Percentiles rank a stretch among this genome's conserved stretches.
Evolutionary conservation across 2,329 filamentous ascomycete species (phyloP).

Genomic region (Alternaria infectoria): DNA sequence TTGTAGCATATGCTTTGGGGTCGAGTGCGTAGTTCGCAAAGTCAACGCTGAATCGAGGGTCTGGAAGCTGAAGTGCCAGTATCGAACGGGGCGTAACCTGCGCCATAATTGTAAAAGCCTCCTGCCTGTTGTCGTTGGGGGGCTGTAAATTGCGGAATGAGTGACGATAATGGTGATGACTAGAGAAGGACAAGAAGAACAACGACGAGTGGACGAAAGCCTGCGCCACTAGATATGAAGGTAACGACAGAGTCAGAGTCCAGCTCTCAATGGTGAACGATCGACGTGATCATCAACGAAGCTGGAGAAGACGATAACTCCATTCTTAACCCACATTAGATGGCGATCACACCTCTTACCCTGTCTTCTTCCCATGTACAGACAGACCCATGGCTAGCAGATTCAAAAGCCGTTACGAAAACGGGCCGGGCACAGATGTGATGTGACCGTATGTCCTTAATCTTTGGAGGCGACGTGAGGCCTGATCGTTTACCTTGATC

Average conservation of each 20-base stretch:
- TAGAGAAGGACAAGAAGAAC: background rate
- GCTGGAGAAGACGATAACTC: constrained; percentile 5
- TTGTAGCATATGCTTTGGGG: constrained; percentile 1
- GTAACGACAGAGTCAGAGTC: constrained; percentile 7
- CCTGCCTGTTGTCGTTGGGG: background rate
- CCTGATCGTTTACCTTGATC: background rate
- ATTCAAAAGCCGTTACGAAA: constrained; percentile 9
- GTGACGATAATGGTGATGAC: background rate
- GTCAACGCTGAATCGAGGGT: constrained; percentile 30
- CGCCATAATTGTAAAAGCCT: constrained; percentile 21
- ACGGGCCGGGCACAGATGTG: background rate
- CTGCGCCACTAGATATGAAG: constrained; percentile 5
- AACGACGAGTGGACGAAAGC: background rate
- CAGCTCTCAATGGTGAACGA: constrained; percentile 8
- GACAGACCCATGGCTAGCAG: constrained; percentile 10
- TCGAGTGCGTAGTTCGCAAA: constrained; percentile 22
- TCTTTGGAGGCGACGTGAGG: constrained; percentile 2
- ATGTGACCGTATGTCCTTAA: constrained; percentile 1
- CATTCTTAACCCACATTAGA: background rate
- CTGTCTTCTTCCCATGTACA: background rate
- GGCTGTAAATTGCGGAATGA: background rate
- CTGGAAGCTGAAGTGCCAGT: constrained; percentile 31
- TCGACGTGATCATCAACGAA: background rate
- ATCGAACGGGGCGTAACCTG: constrained; percentile 17
- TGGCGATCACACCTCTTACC: background rate